A percentile compares a stretch with the other conserved stretches of the same genome.
Conservation (phyloP, 2,329 filamentous ascomycete genomes). For the Lachnellula arida region DNA sequence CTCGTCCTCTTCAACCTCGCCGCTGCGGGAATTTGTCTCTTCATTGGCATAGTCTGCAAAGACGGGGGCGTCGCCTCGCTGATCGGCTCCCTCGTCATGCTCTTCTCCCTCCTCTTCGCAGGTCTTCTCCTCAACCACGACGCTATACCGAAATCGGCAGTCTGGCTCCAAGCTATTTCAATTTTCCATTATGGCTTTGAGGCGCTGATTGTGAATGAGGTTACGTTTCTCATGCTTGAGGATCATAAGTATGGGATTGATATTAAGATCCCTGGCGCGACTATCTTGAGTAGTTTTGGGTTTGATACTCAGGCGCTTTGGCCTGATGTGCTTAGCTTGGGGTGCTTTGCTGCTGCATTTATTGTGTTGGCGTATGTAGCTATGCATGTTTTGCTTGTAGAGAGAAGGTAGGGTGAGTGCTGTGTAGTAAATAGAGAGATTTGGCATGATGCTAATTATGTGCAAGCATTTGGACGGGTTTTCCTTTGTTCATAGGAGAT, state of each 20-base stretch:
- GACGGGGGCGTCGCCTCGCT: slow-evolving; percentile 89
- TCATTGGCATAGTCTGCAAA: slow-evolving; percentile 92
- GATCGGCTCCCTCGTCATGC: slow-evolving; percentile 92
- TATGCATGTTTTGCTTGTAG: slow-evolving; percentile 90
- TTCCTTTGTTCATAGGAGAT: no score
- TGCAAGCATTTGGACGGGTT: no score
- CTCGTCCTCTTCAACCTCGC: slow-evolving; percentile 95
- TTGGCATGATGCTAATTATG: no score
- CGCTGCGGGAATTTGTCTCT: slow-evolving; percentile 87
- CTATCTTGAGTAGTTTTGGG: slow-evolving; percentile 90
- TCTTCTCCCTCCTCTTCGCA: slow-evolving; percentile 93
- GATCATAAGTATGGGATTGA: slow-evolving; percentile 96
- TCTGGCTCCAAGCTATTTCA: slow-evolving; percentile 89
- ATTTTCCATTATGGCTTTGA: slow-evolving; percentile 99
- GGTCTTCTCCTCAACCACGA: slow-evolving; percentile 92
- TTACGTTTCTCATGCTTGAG: slow-evolving; percentile 79
- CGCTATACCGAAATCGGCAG: slow-evolving; percentile 76
- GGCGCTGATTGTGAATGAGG: slow-evolving; percentile 94
- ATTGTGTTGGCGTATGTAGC: slow-evolving; percentile 83
- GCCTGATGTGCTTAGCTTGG: slow-evolving; percentile 77
- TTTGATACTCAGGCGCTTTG: slow-evolving; percentile 86
- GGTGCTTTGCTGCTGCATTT: slow-evolving; percentile 76
- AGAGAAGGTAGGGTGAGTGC: slow-evolving; percentile 58
- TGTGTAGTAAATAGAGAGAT: no score
- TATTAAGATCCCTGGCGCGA: slow-evolving; percentile 91